These are phyloP conservation scores for Raffaelea albimanens DNA, from an alignment of 2,329 filamentous ascomycete species.

Conservation along the genomic window DNA sequence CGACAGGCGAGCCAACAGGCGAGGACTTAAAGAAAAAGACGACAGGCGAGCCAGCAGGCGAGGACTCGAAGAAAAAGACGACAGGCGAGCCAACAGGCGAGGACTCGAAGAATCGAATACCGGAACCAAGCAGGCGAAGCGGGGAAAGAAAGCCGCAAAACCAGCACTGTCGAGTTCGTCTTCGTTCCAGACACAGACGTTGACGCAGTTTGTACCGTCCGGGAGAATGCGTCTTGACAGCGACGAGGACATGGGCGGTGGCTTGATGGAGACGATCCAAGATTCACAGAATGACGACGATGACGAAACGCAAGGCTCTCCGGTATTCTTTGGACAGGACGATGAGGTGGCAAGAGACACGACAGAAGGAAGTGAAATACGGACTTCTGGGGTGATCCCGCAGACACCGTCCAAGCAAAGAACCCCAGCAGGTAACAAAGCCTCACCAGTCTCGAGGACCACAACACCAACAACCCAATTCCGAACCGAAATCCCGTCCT, in stretches of 20 bases:
- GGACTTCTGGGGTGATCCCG: background rate
- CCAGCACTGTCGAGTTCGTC: slow-evolving; percentile 11
- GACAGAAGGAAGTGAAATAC: too few relatives aligned
- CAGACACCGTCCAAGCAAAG: background rate
- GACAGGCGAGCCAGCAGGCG: too few relatives aligned
- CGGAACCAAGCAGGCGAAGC: too few relatives aligned
- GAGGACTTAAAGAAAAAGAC: background rate
- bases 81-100: too few relatives aligned
- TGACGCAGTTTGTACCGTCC: slow-evolving; percentile 21
- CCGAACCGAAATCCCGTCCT: slow-evolving; percentile 33
- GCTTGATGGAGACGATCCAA: background rate
- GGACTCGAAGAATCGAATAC: too few relatives aligned
- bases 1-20: too few relatives aligned
- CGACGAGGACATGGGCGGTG: slow-evolving; percentile 8
- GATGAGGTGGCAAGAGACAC: too few relatives aligned
- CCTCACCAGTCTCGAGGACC: background rate
- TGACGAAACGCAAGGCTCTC: background rate
- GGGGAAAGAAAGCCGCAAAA: background rate
- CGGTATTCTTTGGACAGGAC: too few relatives aligned
- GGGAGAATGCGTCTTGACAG: slow-evolving; percentile 3
- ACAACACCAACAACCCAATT: background rate
- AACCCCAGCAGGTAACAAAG: too few relatives aligned
- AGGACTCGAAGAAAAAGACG: slow-evolving; percentile 16
- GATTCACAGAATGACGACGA: slow-evolving; percentile 16
- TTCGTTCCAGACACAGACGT: slow-evolving; percentile 23